Conservation (phyloP, 2,329 filamentous ascomycete species). For the Gaeumannomyces tritici region DNA sequence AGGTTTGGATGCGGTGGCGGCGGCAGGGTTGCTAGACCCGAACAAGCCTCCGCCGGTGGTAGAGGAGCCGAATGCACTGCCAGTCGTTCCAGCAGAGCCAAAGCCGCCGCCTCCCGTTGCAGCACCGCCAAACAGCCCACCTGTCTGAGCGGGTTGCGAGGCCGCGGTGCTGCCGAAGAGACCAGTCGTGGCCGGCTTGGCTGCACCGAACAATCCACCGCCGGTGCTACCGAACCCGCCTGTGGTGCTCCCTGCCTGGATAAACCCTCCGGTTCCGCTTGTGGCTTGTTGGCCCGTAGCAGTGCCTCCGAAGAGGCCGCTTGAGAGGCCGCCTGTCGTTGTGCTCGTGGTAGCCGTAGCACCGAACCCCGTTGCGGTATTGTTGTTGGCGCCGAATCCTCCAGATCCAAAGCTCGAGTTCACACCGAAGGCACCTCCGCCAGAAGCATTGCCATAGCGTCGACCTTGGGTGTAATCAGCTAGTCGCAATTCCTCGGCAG, state of each 20-base stretch:
- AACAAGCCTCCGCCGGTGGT: slow-evolving; percentile 21
- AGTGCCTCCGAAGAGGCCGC: slow-evolving; percentile 27
- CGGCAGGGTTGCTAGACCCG: slow-evolving; percentile 8
- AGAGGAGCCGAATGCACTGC: slow-evolving; percentile 19
- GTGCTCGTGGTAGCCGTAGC: slow-evolving; percentile 6
- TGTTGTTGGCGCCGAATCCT: slow-evolving; percentile 34
- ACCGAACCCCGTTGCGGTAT: slow-evolving; percentile 20
- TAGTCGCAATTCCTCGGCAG: slow-evolving; percentile 72
- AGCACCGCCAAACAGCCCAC: slow-evolving; percentile 29
- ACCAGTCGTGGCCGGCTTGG: slow-evolving; percentile 10
- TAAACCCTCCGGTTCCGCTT: slow-evolving; percentile 22
- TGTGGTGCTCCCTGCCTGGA: slow-evolving; percentile 15
- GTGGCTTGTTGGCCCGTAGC: slow-evolving; percentile 21
- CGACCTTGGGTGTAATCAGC: slow-evolving; percentile 85
- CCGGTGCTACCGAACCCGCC: slow-evolving; percentile 28
- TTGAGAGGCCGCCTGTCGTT: slow-evolving; percentile 25
- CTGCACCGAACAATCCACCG: slow-evolving; percentile 31
- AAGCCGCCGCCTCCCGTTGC: slow-evolving; percentile 14
- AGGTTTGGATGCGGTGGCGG: slow-evolving; percentile 13
- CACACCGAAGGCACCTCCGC: slow-evolving; percentile 68
- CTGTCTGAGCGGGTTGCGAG: slow-evolving; percentile 13
- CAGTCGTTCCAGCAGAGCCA: slow-evolving; percentile 9
- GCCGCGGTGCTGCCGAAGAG: slow-evolving; percentile 29
- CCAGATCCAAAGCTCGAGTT: slow-evolving; percentile 35
- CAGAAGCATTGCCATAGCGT: slow-evolving; percentile 71